These are phyloP conservation scores for Lipomyces yamadae DNA, from an alignment of 805 yeast species.

Conservation along the genomic window DNA sequence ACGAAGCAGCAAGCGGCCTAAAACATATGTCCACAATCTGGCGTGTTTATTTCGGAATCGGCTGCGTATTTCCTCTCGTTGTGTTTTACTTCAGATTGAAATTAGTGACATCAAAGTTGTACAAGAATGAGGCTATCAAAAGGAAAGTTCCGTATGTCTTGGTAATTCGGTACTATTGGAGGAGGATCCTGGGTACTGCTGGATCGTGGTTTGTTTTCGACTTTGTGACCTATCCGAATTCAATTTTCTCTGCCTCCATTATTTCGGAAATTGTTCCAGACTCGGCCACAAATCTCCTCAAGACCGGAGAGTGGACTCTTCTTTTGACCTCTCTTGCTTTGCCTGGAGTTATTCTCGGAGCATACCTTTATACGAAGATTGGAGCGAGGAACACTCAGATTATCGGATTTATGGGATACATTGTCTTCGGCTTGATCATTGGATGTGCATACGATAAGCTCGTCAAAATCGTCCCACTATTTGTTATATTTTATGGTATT, in stretches of 20 bases:
- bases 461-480: slow-evolving; percentile 61
- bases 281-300: slow-evolving; percentile 53
- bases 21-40: slow-evolving; percentile 52
- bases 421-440: slow-evolving; percentile 55
- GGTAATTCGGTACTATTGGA: slow-evolving; percentile 69
- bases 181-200: slow-evolving; percentile 66
- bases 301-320: slow-evolving; percentile 58
- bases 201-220: slow-evolving; percentile 80
- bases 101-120: slow-evolving; percentile 67
- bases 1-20: slow-evolving; percentile 55
- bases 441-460: slow-evolving; percentile 58
- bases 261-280: slow-evolving; percentile 55
- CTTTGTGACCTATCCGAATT: slow-evolving; percentile 79
- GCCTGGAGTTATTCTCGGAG: slow-evolving; percentile 76
- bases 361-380: slow-evolving; percentile 62
- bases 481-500: slow-evolving; percentile 72
- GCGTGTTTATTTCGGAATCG: slow-evolving; percentile 67
- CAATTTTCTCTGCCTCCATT: slow-evolving; percentile 66
- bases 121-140: slow-evolving; percentile 65
- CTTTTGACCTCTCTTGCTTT: slow-evolving; percentile 63
- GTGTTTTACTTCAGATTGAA: slow-evolving; percentile 72
- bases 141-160: slow-evolving; percentile 61
- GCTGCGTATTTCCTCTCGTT: slow-evolving; percentile 70
- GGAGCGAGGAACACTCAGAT: slow-evolving; percentile 75
- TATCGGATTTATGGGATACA: slow-evolving; percentile 72